Evolutionary conservation across 805 yeast genomes (phyloP).

Genomic region (Pichia ethanolica): DNA sequence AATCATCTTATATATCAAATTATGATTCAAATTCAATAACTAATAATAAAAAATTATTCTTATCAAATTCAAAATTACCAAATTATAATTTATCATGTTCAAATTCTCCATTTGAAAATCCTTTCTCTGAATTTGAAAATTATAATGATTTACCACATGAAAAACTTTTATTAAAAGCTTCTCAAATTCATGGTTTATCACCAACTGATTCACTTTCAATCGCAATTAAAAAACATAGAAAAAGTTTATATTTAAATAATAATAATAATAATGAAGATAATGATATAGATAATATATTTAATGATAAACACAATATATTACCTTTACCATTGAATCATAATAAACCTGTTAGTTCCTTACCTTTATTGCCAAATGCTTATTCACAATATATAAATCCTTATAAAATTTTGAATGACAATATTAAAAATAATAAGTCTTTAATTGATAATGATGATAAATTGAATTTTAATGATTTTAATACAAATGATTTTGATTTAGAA

Average conservation of each 20-base stretch:
- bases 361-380: not conserved
- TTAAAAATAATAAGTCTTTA: too few relatives aligned
- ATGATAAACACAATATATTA: not conserved
- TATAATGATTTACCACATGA: not conserved
- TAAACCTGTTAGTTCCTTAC: not conserved
- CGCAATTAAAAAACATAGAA: not conserved
- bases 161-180: not conserved
- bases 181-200: not conserved
- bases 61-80: slow-evolving; percentile 1
- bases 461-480: not conserved
- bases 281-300: not conserved
- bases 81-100: slow-evolving; percentile 1
- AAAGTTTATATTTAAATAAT: not conserved
- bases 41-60: too few relatives aligned
- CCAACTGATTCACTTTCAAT: not conserved
- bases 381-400: not conserved
- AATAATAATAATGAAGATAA: not conserved
- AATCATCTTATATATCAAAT: not conserved
- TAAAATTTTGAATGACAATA: not conserved
- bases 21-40: too few relatives aligned
- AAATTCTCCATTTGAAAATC: not conserved
- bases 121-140: not conserved
- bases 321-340: not conserved
- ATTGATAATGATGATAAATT: not conserved
- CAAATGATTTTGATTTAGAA: not conserved